These are phyloP conservation scores for Trypanosoma theileri DNA, from an alignment of 208 protist genomes.

Conservation along the genomic window DNA sequence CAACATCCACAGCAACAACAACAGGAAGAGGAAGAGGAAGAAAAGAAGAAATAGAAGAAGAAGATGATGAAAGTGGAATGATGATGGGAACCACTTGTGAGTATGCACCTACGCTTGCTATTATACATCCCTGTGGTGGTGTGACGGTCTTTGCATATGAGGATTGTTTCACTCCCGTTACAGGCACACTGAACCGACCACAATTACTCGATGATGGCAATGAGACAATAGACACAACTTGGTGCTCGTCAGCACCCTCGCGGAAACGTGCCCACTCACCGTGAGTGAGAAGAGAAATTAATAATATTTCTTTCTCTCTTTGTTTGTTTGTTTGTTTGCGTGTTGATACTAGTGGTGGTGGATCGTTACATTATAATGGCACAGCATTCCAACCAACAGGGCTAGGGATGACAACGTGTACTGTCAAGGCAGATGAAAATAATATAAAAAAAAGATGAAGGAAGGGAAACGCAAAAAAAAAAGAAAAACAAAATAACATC, in stretches of 20 bases:
- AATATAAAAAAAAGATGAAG: no score
- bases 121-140: constrained; percentile 15
- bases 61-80: background rate
- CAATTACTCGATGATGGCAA: constrained; percentile 11
- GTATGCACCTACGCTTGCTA: constrained; percentile 8
- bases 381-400: no score
- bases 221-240: background rate
- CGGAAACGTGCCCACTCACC: background rate
- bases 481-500: no score
- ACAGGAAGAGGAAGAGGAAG: background rate
- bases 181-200: constrained; percentile 6
- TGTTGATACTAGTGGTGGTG: no score
- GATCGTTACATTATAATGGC: no score
- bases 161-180: constrained; percentile 14
- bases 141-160: constrained; percentile 13
- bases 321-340: background rate
- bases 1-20: background rate
- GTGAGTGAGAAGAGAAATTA: background rate
- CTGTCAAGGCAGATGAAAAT: no score
- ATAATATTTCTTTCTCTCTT: background rate
- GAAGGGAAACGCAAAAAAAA: no score
- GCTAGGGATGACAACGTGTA: no score
- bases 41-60: background rate
- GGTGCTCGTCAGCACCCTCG: background rate
- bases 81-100: background rate